phyloP scores from a whole-genome alignment of 2,329 filamentous ascomycete genomes.

The Pseudogymnoascus sp. region DNA sequence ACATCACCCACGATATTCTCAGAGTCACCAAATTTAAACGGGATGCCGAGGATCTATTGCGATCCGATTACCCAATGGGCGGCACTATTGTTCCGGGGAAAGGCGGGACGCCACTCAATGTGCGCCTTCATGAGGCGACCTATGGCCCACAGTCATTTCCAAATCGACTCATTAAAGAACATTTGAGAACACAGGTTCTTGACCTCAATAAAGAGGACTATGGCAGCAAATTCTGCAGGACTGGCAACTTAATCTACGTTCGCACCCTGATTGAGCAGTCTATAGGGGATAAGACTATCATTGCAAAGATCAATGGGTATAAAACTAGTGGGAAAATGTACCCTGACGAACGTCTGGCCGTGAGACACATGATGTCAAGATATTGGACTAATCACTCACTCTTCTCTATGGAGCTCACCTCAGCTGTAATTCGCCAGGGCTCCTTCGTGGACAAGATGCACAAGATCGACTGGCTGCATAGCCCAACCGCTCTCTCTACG shows the following conservation, averaged over 20 bases:
- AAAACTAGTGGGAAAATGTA: conserved; percentile 13
- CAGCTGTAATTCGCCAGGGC: conserved; percentile 60
- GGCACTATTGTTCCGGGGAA: conserved; percentile 56
- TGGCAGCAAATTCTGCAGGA: neutral
- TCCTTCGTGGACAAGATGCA: conserved; percentile 68
- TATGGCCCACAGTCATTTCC: conserved; percentile 43
- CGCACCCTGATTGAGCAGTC: conserved; percentile 43
- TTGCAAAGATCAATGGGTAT: conserved; percentile 38
- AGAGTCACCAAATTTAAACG: conserved; percentile 54
- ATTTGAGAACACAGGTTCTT: conserved; percentile 38
- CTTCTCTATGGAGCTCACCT: conserved; percentile 59
- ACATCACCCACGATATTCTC: conserved; percentile 51
- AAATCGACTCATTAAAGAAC: conserved; percentile 48
- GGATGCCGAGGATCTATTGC: conserved; percentile 47
- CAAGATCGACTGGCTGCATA: conserved; percentile 71
- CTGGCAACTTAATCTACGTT: conserved; percentile 33
- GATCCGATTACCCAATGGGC: conserved; percentile 50
- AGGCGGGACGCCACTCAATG: conserved; percentile 42
- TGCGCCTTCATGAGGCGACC: conserved; percentile 21
- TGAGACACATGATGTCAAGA: conserved; percentile 62
- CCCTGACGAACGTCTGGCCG: conserved; percentile 35
- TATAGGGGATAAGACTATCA: conserved; percentile 32
- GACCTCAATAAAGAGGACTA: conserved; percentile 24
- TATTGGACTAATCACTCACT: conserved; percentile 64
- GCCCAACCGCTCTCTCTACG: conserved; percentile 55